These are phyloP conservation scores for Anethum foeniculum DNA, from an alignment of 140 eudicot species.

Conservation along the genomic window DNA sequence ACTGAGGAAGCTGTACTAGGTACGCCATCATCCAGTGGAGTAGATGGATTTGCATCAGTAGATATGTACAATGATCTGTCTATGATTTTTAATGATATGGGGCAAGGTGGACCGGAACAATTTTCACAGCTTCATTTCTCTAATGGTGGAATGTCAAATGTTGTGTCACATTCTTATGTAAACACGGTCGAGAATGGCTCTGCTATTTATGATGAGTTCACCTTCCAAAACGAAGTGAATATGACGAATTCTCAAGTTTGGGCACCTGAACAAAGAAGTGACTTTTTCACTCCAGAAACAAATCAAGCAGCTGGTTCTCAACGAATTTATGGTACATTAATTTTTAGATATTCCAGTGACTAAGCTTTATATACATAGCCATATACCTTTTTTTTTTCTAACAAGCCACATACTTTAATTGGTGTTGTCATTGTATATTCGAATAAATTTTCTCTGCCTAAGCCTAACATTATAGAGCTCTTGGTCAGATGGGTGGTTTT, in stretches of 20 bases:
- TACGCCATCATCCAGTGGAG: constrained; percentile 23
- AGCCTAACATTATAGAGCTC: constrained; percentile 47
- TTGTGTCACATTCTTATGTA: constrained; percentile 17
- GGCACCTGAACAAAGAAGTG: constrained; percentile 35
- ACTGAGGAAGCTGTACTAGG: constrained; percentile 17
- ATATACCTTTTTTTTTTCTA: constrained; percentile 7
- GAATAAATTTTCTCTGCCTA: constrained; percentile 6
- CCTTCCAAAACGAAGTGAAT: constrained; percentile 17
- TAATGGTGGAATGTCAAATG: constrained; percentile 24
- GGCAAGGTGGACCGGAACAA: constrained; percentile 21
- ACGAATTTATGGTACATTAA: constrained; percentile 50
- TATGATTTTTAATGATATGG: constrained; percentile 16
- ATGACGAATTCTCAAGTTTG: constrained; percentile 29
- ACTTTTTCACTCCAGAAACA: constrained; percentile 23
- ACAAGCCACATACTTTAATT: constrained; percentile 7
- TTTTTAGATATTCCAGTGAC: constrained; percentile 6
- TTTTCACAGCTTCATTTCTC: constrained; percentile 21
- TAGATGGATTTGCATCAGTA: constrained; percentile 40
- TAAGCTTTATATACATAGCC: constrained; percentile 10
- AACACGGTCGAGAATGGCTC: constrained; percentile 24
- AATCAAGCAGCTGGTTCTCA: constrained; percentile 19
- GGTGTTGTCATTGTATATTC: not conserved
- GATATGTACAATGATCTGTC: constrained; percentile 43
- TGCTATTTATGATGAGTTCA: constrained; percentile 19
- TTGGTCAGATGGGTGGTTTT: constrained; percentile 61